These are phyloP conservation scores for Fusarium paranaense DNA, from an alignment of 2,329 filamentous ascomycete species.

Conservation along the genomic window DNA sequence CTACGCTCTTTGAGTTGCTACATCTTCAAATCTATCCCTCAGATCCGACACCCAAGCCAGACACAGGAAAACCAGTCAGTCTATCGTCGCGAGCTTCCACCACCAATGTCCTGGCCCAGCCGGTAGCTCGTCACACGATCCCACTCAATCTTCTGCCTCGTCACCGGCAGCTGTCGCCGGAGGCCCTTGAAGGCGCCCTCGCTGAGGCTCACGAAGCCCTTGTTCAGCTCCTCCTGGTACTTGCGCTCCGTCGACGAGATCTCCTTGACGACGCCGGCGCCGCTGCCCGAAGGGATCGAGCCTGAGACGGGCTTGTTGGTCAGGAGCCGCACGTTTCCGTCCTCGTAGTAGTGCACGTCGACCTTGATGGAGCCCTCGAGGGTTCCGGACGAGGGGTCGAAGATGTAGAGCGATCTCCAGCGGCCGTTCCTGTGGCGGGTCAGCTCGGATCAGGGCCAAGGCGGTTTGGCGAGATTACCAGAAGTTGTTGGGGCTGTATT, in stretches of 20 bases:
- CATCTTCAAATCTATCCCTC: conserved; percentile 21
- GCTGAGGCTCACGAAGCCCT: conserved; percentile 86
- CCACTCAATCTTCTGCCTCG: conserved; percentile 99
- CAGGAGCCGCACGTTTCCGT: conserved; percentile 93
- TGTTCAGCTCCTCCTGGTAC: conserved; percentile 96
- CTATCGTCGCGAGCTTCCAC: conserved; percentile 65
- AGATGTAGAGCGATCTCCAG: conserved; percentile 90
- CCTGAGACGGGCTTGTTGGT: conserved; percentile 82
- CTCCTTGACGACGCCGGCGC: conserved; percentile 78
- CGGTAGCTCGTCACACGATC: conserved; percentile 96
- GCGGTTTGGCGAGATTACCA: conserved; percentile 68
- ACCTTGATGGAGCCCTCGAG: conserved; percentile 88
- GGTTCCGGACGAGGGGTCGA: conserved; percentile 74
- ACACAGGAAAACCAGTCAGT: conserved; percentile 12
- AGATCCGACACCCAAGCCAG: conserved; percentile 16
- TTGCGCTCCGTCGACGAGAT: conserved; percentile 86
- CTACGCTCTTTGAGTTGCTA: conserved; percentile 11
- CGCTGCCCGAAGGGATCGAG: conserved; percentile 71
- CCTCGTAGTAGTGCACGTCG: conserved; percentile 99
- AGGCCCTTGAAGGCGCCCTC: conserved; percentile 96
- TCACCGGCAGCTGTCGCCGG: conserved; percentile 92
- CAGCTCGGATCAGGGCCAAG: conserved; percentile 20
- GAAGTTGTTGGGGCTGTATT: conserved; percentile 98
- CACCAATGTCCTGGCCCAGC: conserved; percentile 82
- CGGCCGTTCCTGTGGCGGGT: conserved; percentile 81